These are phyloP conservation scores for Trifolium repens DNA, from an alignment of 306 rosid species.

Conservation along the genomic window DNA sequence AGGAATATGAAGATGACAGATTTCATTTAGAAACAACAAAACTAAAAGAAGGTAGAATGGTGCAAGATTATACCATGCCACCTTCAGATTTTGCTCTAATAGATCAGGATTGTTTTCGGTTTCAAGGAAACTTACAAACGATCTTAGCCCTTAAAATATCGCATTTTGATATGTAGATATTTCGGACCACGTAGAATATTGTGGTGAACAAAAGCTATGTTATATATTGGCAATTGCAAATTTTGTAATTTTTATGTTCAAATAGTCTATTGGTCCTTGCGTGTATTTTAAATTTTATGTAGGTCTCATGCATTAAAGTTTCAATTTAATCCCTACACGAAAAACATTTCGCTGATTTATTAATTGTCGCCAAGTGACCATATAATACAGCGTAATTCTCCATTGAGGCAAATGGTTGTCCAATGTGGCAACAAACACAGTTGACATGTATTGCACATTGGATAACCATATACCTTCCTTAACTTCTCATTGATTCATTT, in stretches of 20 bases:
- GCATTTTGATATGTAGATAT: background rate
- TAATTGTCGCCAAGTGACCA: too few relatives aligned
- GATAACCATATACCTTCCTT: too few relatives aligned
- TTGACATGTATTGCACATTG: too few relatives aligned
- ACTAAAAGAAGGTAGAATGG: background rate
- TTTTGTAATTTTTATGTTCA: background rate
- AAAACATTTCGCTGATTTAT: too few relatives aligned
- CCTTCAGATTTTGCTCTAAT: background rate
- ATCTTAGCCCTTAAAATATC: too few relatives aligned
- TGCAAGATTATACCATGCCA: background rate
- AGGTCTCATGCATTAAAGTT: background rate
- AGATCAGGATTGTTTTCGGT: background rate
- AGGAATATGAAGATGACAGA: conserved; percentile 50
- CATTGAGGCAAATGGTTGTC: too few relatives aligned
- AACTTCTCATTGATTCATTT: too few relatives aligned
- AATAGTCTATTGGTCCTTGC: background rate
- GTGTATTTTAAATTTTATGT: too few relatives aligned
- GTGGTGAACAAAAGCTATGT: background rate
- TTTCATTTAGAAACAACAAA: conserved; percentile 3
- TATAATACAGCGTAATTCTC: too few relatives aligned
- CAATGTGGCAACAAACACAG: too few relatives aligned
- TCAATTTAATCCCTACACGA: too few relatives aligned
- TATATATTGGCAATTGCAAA: too few relatives aligned
- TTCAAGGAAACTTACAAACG: background rate
- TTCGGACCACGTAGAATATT: background rate